Conservation (phyloP, 75 land plant species). For the Sequoiadendron giganteum region DNA sequence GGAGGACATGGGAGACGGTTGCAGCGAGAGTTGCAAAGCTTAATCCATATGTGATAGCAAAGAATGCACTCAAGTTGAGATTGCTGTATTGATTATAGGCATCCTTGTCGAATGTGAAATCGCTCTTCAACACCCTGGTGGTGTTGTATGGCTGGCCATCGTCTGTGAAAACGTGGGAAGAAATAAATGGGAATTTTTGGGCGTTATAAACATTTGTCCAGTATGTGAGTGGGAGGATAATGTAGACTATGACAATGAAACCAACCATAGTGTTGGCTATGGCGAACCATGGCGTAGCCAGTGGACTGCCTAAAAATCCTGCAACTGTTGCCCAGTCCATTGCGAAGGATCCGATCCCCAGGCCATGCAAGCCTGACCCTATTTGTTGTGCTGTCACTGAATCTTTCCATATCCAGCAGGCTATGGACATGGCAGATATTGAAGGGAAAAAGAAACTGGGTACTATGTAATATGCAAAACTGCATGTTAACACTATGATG, state of each 20-base stretch:
- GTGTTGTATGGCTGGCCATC: constrained; percentile 10
- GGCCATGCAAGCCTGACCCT: constrained; percentile 28
- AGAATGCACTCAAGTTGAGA: constrained; percentile 18
- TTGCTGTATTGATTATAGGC: constrained; percentile 11
- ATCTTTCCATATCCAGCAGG: constrained; percentile 26
- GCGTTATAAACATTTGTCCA: constrained; percentile 24
- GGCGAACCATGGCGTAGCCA: constrained; percentile 61
- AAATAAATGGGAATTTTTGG: constrained; percentile 29
- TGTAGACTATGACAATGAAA: constrained; percentile 46
- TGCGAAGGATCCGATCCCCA: constrained; percentile 46
- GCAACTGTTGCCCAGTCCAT: constrained; percentile 67
- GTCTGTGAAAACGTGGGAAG: constrained; percentile 8
- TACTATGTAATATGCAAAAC: constrained; percentile 65
- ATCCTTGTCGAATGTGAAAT: constrained; percentile 12
- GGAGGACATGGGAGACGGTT: constrained; percentile 20
- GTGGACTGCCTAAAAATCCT: constrained; percentile 50
- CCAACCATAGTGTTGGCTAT: constrained; percentile 59
- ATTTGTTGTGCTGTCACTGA: constrained; percentile 34
- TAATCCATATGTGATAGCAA: constrained; percentile 22
- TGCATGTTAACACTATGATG: constrained; percentile 34
- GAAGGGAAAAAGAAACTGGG: constrained; percentile 59
- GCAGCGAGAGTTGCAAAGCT: constrained; percentile 28
- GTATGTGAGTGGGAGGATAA: constrained; percentile 30
- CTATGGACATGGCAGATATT: constrained; percentile 34
- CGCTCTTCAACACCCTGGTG: constrained; percentile 3